These are phyloP conservation scores for Phytophthora fragariae DNA, from an alignment of 352 stramenopile genomes.

Conservation along the genomic window DNA sequence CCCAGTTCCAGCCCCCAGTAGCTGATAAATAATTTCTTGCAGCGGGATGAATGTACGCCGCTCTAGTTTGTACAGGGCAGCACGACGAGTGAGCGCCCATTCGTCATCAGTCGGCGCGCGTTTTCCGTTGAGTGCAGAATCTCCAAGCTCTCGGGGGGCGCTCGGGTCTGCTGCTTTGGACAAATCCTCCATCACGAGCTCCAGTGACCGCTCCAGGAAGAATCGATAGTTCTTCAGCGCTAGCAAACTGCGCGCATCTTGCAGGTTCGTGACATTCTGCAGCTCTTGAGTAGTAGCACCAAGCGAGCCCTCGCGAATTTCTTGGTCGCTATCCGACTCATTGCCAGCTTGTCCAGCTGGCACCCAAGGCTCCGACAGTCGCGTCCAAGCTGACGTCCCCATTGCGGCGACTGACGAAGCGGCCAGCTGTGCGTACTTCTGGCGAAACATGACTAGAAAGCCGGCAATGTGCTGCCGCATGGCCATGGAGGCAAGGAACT, in stretches of 20 bases:
- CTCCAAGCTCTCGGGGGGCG: conserved; percentile 24
- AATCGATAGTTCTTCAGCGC: conserved; percentile 81
- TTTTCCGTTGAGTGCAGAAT: conserved; percentile 27
- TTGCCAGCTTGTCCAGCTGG: conserved; percentile 12
- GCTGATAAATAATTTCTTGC: conserved; percentile 71
- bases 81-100: conserved; percentile 59
- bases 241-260: conserved; percentile 61
- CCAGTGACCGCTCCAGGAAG: conserved; percentile 71
- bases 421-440: conserved; percentile 52
- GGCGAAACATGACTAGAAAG: conserved; percentile 62
- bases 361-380: conserved; percentile 40
- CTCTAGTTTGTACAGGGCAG: conserved; percentile 69
- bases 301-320: conserved; percentile 36
- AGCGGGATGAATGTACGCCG: conserved; percentile 71
- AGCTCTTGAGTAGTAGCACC: conserved; percentile 35
- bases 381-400: conserved; percentile 39
- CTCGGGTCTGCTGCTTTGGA: conserved; percentile 21
- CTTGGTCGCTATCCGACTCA: conserved; percentile 41
- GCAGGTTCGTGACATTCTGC: conserved; percentile 47
- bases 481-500: conserved; percentile 48
- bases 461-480: conserved; percentile 53
- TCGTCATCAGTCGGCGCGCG: conserved; percentile 49
- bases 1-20: conserved; percentile 49
- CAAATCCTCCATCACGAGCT: conserved; percentile 60
- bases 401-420: conserved; percentile 18